A percentile compares a stretch with the other conserved stretches of the same genome.
These are phyloP conservation scores for Akanthomyces dipterigenus DNA, from an alignment of 2,329 filamentous ascomycete genomes.

Conservation along the genomic window DNA sequence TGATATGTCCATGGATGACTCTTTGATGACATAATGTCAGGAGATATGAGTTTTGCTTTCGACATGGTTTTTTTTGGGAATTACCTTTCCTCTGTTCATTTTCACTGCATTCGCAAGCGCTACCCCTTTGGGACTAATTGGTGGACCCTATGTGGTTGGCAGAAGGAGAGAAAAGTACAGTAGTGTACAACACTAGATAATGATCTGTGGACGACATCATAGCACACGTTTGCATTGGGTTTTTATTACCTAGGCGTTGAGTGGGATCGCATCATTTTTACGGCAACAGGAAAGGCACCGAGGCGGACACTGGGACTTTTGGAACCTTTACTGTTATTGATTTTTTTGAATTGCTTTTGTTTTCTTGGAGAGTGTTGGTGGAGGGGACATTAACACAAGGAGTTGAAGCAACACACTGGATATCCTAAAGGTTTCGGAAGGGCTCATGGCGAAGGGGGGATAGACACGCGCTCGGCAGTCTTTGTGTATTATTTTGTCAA, in stretches of 20 bases:
- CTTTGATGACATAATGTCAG: slow-evolving; percentile 49
- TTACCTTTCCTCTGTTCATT: not conserved
- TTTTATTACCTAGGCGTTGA: slow-evolving; percentile 2
- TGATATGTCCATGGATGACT: slow-evolving; percentile 63
- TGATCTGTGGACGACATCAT: slow-evolving; percentile 11
- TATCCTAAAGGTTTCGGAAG: slow-evolving; percentile 8
- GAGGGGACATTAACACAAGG: not conserved
- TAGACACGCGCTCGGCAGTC: not conserved
- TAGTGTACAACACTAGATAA: not conserved
- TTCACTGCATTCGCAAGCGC: not conserved
- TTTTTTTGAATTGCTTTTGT: not conserved
- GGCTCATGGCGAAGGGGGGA: not conserved
- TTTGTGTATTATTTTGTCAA: slow-evolving; percentile 5
- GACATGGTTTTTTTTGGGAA: not conserved
- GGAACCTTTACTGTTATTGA: slow-evolving; percentile 4
- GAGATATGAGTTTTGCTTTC: slow-evolving; percentile 17
- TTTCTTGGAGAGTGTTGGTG: not conserved
- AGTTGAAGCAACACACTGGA: slow-evolving; percentile 4
- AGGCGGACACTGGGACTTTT: not conserved
- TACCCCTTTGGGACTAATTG: not conserved
- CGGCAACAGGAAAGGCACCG: not conserved
- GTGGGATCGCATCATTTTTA: slow-evolving; percentile 5
- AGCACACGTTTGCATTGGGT: slow-evolving; percentile 11
- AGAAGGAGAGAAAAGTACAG: not conserved
- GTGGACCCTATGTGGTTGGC: not conserved